These are phyloP conservation scores for Wallacemonas rigidus DNA, from an alignment of 208 protist species.

Conservation along the genomic window DNA sequence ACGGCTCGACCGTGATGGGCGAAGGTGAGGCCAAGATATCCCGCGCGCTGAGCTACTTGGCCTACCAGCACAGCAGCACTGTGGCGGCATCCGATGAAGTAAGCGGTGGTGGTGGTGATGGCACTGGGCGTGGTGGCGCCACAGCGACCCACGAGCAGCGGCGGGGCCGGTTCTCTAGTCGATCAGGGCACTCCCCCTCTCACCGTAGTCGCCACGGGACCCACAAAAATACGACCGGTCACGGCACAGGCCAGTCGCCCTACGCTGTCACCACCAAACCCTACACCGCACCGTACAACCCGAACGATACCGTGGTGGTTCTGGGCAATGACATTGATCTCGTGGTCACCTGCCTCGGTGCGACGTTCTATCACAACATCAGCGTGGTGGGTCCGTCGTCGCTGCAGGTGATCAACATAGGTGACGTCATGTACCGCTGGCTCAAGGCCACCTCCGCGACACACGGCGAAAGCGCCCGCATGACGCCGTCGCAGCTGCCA, in stretches of 20 bases:
- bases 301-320: slow-evolving; percentile 71
- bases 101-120: no score
- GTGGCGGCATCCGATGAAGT: background rate
- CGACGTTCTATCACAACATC: slow-evolving; percentile 84
- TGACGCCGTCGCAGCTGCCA: slow-evolving; percentile 52
- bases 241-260: background rate
- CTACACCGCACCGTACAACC: slow-evolving; percentile 38
- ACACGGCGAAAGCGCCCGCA: slow-evolving; percentile 35
- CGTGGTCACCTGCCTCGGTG: slow-evolving; percentile 78
- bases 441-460: slow-evolving; percentile 46
- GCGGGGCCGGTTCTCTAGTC: background rate
- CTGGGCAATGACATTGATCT: slow-evolving; percentile 90
- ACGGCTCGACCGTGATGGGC: slow-evolving; percentile 77
- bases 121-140: no score
- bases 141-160: background rate
- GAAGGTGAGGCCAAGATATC: slow-evolving; percentile 88
- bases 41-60: slow-evolving; percentile 68
- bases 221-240: background rate
- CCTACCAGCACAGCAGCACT: slow-evolving; percentile 25
- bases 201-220: background rate
- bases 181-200: background rate
- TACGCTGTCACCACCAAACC: slow-evolving; percentile 5
- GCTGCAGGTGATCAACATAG: slow-evolving; percentile 77
- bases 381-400: slow-evolving; percentile 76
- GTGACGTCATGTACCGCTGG: slow-evolving; percentile 81